Evolutionary conservation across 2,329 filamentous ascomycete species (phyloP).

Genomic region (Diplodia sapinea): DNA sequence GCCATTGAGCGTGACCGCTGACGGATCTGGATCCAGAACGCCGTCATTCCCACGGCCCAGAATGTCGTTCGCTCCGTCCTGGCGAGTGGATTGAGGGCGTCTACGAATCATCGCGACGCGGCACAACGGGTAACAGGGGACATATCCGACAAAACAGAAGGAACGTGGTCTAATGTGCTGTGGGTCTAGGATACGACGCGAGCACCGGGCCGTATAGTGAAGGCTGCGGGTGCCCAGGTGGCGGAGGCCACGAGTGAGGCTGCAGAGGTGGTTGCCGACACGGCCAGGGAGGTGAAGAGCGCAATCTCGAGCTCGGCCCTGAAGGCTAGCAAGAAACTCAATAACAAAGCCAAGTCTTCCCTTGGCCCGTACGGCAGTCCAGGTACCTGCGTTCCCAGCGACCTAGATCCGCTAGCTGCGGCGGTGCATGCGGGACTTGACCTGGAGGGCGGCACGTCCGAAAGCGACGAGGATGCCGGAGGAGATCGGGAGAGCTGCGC

Average conservation of each 20-base stretch:
- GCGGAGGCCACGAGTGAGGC: slow-evolving; percentile 21
- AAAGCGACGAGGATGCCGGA: slow-evolving; percentile 16
- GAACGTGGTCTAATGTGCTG: slow-evolving; percentile 10
- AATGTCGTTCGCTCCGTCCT: slow-evolving; percentile 21
- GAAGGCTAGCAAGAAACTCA: slow-evolving; percentile 30
- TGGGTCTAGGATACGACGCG: slow-evolving; percentile 30
- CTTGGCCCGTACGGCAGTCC: slow-evolving; percentile 43
- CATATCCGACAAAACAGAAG: slow-evolving; percentile 17
- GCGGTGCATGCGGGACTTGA: slow-evolving; percentile 37
- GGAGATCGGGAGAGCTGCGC: slow-evolving; percentile 18
- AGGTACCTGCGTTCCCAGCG: slow-evolving; percentile 42
- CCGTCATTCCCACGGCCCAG: slow-evolving; percentile 28
- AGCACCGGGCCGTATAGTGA: slow-evolving; percentile 12
- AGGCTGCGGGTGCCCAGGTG: slow-evolving; percentile 11
- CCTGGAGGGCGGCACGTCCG: slow-evolving; percentile 1
- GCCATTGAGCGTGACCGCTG: slow-evolving; percentile 3
- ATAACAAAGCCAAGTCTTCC: slow-evolving; percentile 26
- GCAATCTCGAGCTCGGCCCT: slow-evolving; percentile 27
- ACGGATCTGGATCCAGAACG: slow-evolving; percentile 15
- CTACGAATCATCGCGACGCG: slow-evolving; percentile 8
- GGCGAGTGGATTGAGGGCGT: slow-evolving; percentile 14
- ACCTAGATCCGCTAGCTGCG: slow-evolving; percentile 44
- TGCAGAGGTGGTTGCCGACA: slow-evolving; percentile 21
- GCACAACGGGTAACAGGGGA: slow-evolving; percentile 19
- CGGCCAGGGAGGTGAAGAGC: slow-evolving; percentile 22